These are phyloP conservation scores for Lecanicillium sp. DNA, from an alignment of 2,329 filamentous ascomycete species.

Conservation along the genomic window DNA sequence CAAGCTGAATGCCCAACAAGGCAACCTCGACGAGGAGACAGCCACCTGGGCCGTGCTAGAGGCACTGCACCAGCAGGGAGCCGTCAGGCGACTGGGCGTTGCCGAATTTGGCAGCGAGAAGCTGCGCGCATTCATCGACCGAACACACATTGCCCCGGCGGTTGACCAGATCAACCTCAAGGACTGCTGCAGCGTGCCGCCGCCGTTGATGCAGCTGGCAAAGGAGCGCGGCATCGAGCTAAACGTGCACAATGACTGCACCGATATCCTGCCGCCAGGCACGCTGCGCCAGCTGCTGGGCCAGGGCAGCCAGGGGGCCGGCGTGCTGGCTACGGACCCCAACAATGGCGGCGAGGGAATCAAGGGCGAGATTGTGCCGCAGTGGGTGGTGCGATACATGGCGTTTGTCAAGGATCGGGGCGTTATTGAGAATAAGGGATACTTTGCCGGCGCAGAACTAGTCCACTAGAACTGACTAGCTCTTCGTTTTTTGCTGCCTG, in stretches of 20 bases:
- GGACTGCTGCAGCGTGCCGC: constrained; percentile 93
- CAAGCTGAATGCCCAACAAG: constrained; percentile 51
- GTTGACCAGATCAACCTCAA: constrained; percentile 96
- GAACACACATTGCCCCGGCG: constrained; percentile 62
- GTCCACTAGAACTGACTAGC: constrained; percentile 22
- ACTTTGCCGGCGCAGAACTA: constrained; percentile 80
- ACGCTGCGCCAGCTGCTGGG: constrained; percentile 80
- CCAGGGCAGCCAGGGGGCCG: constrained; percentile 61
- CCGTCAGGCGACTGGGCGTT: constrained; percentile 70
- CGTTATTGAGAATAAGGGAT: constrained; percentile 97
- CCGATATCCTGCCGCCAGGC: constrained; percentile 78
- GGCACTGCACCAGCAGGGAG: constrained; percentile 58
- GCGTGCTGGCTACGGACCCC: constrained; percentile 59
- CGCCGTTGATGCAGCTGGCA: constrained; percentile 76
- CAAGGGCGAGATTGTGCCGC: constrained; percentile 69
- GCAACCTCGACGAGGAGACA: constrained; percentile 59
- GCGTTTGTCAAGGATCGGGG: constrained; percentile 89
- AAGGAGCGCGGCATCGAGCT: constrained; percentile 77
- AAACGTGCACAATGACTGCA: constrained; percentile 89
- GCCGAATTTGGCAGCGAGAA: constrained; percentile 87
- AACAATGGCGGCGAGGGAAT: constrained; percentile 46
- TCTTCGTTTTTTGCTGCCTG: constrained; percentile 5
- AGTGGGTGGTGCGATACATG: constrained; percentile 97
- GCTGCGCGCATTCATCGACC: constrained; percentile 65
- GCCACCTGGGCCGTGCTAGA: constrained; percentile 67